Conservation (phyloP, 2,329 filamentous ascomycete species). For the Bimuria novae-zelandiae region DNA sequence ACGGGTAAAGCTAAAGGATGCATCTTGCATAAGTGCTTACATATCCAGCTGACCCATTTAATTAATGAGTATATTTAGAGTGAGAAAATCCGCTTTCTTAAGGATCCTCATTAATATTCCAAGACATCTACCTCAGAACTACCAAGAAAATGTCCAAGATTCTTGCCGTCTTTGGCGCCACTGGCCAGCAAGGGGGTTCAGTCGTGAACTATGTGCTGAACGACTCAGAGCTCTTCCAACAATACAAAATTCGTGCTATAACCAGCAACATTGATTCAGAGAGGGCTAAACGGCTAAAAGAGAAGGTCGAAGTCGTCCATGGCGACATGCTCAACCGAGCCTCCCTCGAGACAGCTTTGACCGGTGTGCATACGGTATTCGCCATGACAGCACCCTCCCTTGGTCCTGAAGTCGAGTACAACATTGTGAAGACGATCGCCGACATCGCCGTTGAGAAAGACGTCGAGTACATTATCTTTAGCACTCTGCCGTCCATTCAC, state of each 20-base stretch:
- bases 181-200: conserved; percentile 58
- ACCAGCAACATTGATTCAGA: conserved; percentile 52
- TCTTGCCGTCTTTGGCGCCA: conserved; percentile 55
- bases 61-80: conserved; percentile 7
- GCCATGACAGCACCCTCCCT: conserved; percentile 49
- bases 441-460: conserved; percentile 45
- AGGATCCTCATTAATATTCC: background rate
- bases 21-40: conserved; percentile 5
- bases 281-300: conserved; percentile 37
- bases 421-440: conserved; percentile 46
- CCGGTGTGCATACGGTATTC: conserved; percentile 56
- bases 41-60: conserved; percentile 6
- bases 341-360: conserved; percentile 50
- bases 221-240: conserved; percentile 50
- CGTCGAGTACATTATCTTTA: conserved; percentile 49
- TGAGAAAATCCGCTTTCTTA: conserved; percentile 6
- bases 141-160: conserved; percentile 29
- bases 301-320: conserved; percentile 43
- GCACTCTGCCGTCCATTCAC: conserved; percentile 40
- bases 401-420: conserved; percentile 20
- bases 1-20: conserved; percentile 3
- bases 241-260: conserved; percentile 57
- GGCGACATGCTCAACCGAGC: conserved; percentile 48
- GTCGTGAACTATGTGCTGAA: conserved; percentile 53
- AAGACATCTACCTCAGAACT: conserved; percentile 5